phyloP scores from a whole-genome alignment of 164 flowering plant species.

The Chimonanthus praecox region DNA sequence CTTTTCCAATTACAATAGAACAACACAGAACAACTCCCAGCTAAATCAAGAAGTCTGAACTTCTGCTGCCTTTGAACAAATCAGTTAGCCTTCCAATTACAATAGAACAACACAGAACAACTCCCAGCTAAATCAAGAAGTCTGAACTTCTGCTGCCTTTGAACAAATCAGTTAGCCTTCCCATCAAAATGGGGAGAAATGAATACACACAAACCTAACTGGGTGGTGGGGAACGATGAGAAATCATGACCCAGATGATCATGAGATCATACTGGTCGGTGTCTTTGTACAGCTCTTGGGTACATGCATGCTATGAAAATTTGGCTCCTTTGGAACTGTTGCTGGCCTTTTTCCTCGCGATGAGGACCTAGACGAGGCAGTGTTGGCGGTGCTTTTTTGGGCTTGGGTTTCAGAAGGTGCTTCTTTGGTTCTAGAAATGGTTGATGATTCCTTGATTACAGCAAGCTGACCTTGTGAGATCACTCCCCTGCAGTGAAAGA shows the following conservation, averaged over 20 bases:
- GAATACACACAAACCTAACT: no score
- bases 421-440: slow-evolving; percentile 13
- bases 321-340: slow-evolving; percentile 58
- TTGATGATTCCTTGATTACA: slow-evolving; percentile 32
- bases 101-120: no score
- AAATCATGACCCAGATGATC: background rate
- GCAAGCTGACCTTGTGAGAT: slow-evolving; percentile 19
- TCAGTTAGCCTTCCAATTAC: no score
- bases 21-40: no score
- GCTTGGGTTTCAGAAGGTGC: slow-evolving; percentile 6
- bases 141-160: no score
- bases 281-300: slow-evolving; percentile 55
- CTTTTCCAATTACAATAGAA: no score
- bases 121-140: no score
- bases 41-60: no score
- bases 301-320: slow-evolving; percentile 40
- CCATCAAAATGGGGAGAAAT: no score
- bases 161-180: no score
- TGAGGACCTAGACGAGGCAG: slow-evolving; percentile 16
- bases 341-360: slow-evolving; percentile 34
- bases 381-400: slow-evolving; percentile 5
- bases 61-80: no score
- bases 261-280: slow-evolving; percentile 11
- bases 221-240: background rate
- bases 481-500: background rate